phyloP scores from a whole-genome alignment of 345 rosid genomes.

The Litchi chinensis region DNA sequence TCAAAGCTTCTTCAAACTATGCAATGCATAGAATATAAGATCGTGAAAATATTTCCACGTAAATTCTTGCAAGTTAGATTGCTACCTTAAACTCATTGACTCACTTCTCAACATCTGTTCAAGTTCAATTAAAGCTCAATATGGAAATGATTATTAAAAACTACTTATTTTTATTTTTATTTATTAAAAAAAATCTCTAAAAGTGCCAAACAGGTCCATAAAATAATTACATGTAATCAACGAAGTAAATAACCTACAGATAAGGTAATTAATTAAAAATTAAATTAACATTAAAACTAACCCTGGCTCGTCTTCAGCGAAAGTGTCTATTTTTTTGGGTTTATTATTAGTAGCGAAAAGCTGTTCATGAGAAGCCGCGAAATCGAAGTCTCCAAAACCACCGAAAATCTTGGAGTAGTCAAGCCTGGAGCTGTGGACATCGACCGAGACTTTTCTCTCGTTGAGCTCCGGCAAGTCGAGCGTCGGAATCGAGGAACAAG shows the following conservation, averaged over 20 bases:
- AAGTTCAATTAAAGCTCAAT: too few relatives aligned
- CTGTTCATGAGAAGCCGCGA: slow-evolving; percentile 57
- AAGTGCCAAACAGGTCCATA: slow-evolving; percentile 4
- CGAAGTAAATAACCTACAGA: not conserved
- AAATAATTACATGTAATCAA: not conserved
- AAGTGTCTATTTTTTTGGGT: slow-evolving; percentile 34
- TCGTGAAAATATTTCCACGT: not conserved
- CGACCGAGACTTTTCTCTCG: slow-evolving; percentile 48
- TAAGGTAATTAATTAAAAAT: not conserved
- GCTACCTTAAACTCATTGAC: not conserved
- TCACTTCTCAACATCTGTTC: not conserved
- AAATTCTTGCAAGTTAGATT: not conserved
- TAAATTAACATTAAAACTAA: slow-evolving; percentile 19
- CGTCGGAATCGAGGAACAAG: slow-evolving; percentile 79
- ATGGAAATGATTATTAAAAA: too few relatives aligned
- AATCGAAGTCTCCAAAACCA: slow-evolving; percentile 57
- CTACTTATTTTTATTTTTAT: too few relatives aligned
- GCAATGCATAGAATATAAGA: not conserved
- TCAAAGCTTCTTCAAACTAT: not conserved
- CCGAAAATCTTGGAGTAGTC: slow-evolving; percentile 83
- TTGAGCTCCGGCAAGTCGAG: slow-evolving; percentile 74
- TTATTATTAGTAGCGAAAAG: slow-evolving; percentile 42
- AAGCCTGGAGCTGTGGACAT: slow-evolving; percentile 56
- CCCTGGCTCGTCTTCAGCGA: slow-evolving; percentile 29
- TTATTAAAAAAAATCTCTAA: too few relatives aligned